A percentile compares a stretch with the other conserved stretches of the same genome.
Evolutionary conservation across 2,329 filamentous ascomycete species (phyloP).

Genomic region (Cladophialophora exuberans): DNA sequence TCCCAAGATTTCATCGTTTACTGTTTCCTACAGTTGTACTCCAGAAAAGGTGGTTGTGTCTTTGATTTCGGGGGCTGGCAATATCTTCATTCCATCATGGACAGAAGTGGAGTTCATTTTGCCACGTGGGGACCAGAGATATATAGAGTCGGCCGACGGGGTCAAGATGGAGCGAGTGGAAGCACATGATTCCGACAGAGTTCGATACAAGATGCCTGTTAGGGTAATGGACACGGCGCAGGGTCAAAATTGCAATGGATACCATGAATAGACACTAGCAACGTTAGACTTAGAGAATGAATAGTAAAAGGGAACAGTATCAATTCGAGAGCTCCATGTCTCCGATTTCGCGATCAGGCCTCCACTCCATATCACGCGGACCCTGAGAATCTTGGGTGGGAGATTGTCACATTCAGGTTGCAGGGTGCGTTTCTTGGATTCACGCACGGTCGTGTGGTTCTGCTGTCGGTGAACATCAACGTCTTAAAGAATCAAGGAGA

Average conservation of each 20-base stretch:
- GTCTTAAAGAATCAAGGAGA: too few relatives aligned
- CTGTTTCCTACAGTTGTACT: constrained; percentile 49
- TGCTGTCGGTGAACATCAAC: too few relatives aligned
- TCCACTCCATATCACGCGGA: too few relatives aligned
- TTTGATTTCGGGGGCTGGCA: constrained; percentile 44
- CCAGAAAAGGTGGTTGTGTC: constrained; percentile 49
- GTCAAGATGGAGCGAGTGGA: constrained; percentile 31
- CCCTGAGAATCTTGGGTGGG: too few relatives aligned
- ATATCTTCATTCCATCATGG: constrained; percentile 55
- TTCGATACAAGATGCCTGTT: constrained; percentile 14
- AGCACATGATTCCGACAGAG: constrained; percentile 8
- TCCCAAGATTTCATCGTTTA: constrained; percentile 48
- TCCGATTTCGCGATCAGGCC: not conserved
- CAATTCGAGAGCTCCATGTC: too few relatives aligned
- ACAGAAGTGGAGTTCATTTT: constrained; percentile 54
- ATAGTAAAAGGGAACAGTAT: too few relatives aligned
- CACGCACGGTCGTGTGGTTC: too few relatives aligned
- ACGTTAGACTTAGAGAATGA: not conserved
- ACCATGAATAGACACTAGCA: constrained; percentile 3
- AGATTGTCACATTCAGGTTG: too few relatives aligned
- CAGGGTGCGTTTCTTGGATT: too few relatives aligned
- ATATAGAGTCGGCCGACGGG: constrained; percentile 41
- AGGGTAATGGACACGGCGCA: not conserved
- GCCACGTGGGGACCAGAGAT: constrained; percentile 53
- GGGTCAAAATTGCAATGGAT: constrained; percentile 13